Conservation (phyloP, 2,329 filamentous ascomycete genomes). For the Paracoccidioides brasiliensis region DNA sequence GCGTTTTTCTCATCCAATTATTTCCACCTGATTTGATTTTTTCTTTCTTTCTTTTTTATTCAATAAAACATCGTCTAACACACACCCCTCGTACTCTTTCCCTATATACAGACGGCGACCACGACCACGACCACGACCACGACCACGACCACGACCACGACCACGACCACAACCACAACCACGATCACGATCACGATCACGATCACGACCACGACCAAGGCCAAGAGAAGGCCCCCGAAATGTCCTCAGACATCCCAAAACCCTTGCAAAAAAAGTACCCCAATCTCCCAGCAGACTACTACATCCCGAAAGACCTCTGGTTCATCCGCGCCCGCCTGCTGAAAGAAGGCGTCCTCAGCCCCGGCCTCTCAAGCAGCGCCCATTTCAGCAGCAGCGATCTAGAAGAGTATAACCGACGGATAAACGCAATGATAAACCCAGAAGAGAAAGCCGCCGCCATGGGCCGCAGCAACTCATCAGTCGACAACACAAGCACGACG, state of each 20-base stretch:
- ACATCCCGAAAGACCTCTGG: constrained; percentile 87
- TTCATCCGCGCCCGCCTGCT: constrained; percentile 82
- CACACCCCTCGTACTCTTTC: too few species aligned
- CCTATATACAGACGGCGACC: too few species aligned
- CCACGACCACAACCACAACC: too few species aligned
- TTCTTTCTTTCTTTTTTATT: too few species aligned
- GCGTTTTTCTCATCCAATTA: too few species aligned
- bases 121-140: too few species aligned
- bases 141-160: too few species aligned
- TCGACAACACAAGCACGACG: constrained; percentile 20
- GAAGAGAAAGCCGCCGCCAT: constrained; percentile 20
- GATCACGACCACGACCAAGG: constrained; percentile 21
- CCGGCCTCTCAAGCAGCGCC: constrained; percentile 29
- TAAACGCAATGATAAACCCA: constrained; percentile 22
- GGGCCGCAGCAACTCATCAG: constrained; percentile 8
- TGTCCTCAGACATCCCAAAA: constrained; percentile 23
- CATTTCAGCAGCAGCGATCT: constrained; percentile 30
- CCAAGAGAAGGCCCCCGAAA: constrained; percentile 25
- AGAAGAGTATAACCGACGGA: constrained; percentile 29
- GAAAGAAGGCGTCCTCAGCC: constrained; percentile 59
- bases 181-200: too few species aligned
- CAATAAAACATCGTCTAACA: too few species aligned
- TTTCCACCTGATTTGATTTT: too few species aligned
- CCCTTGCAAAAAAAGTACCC: constrained; percentile 33
- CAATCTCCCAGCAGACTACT: constrained; percentile 48